These are phyloP conservation scores for Myriosclerotinia scirpicola DNA, from an alignment of 2,329 filamentous ascomycete species.

Conservation along the genomic window DNA sequence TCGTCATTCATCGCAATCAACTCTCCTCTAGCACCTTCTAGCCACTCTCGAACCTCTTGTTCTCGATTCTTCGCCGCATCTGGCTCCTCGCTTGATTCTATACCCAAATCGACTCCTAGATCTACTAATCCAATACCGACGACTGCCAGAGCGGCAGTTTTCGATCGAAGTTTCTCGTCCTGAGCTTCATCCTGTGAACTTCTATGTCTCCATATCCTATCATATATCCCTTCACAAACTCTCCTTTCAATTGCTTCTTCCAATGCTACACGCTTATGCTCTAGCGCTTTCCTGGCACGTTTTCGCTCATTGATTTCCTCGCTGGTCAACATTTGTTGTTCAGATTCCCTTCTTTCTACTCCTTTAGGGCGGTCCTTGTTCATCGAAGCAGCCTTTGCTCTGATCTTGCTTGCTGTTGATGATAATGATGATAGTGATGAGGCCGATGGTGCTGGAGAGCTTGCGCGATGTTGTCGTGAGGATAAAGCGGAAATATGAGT, in stretches of 20 bases:
- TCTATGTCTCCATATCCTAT: constrained; percentile 85
- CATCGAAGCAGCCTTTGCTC: constrained; percentile 56
- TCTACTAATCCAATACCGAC: constrained; percentile 89
- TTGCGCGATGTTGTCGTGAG: constrained; percentile 69
- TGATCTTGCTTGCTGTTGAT: constrained; percentile 56
- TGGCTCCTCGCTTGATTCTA: constrained; percentile 53
- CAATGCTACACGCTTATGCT: constrained; percentile 71
- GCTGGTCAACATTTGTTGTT: constrained; percentile 87
- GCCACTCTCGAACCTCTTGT: constrained; percentile 68
- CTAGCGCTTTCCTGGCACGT: constrained; percentile 72
- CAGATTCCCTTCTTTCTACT: constrained; percentile 43
- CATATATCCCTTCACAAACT: constrained; percentile 81
- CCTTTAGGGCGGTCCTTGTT: constrained; percentile 52
- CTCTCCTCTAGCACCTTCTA: constrained; percentile 69
- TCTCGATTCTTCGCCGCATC: constrained; percentile 59
- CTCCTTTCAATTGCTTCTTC: constrained; percentile 91
- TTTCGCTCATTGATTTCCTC: constrained; percentile 81
- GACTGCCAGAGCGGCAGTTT: constrained; percentile 85
- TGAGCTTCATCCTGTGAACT: constrained; percentile 91
- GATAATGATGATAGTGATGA: constrained; percentile 58
- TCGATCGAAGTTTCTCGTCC: constrained; percentile 91
- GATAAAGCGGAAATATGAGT: constrained; percentile 84
- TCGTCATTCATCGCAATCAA: constrained; percentile 82
- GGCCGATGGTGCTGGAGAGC: constrained; percentile 54
- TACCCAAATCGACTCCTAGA: constrained; percentile 72